These are phyloP conservation scores for Lactarius tabidus DNA, from an alignment of 768 basidiomycete species.

Conservation along the genomic window DNA sequence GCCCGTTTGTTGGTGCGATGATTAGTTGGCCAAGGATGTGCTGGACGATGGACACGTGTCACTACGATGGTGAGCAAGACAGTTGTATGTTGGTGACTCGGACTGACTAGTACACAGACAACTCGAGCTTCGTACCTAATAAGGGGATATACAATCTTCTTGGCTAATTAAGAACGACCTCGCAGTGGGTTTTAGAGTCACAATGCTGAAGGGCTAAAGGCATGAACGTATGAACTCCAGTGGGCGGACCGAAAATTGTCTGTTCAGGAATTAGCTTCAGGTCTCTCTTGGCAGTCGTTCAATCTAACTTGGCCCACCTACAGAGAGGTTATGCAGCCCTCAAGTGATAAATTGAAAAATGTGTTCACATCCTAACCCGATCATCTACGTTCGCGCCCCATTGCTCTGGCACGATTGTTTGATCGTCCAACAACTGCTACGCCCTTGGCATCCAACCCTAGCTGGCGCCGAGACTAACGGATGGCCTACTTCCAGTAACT, in stretches of 20 bases:
- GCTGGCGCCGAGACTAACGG: not conserved
- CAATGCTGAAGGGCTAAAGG: not conserved
- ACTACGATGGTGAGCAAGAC: not conserved
- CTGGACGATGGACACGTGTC: not conserved
- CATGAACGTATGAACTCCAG: no score
- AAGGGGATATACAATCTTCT: not conserved
- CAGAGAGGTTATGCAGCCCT: not conserved
- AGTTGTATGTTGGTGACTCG: not conserved
- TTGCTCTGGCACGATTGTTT: not conserved
- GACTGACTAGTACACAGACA: not conserved
- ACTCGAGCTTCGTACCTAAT: not conserved
- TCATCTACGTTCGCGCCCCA: not conserved
- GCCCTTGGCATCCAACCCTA: not conserved
- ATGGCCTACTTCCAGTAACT: not conserved
- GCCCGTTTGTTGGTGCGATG: not conserved
- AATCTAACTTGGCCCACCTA: not conserved
- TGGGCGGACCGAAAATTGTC: not conserved
- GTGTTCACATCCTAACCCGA: not conserved
- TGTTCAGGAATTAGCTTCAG: no score
- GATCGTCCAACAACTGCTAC: not conserved
- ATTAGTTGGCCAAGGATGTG: not conserved
- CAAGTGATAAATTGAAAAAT: not conserved
- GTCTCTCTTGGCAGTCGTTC: not conserved
- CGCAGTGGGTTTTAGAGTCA: not conserved
- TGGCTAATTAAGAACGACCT: not conserved